Conservation (phyloP, 2,329 filamentous ascomycete genomes). For the Fusarium compactum region DNA sequence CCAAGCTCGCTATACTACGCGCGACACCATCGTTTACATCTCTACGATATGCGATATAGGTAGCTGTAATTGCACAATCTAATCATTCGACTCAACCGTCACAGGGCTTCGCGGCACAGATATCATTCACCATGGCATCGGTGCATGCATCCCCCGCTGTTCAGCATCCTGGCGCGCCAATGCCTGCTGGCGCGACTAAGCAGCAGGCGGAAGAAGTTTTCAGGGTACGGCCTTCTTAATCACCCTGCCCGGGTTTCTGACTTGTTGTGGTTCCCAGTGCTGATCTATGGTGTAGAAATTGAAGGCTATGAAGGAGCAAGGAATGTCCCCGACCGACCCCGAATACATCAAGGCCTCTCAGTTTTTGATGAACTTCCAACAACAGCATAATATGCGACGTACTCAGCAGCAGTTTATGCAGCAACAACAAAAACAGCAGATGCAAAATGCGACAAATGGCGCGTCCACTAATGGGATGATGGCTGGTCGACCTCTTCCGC, state of each 20-base stretch:
- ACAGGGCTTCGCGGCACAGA: constrained; percentile 30
- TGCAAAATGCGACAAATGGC: constrained; percentile 69
- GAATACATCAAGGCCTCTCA: constrained; percentile 87
- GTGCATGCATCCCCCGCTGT: constrained; percentile 79
- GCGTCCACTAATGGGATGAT: constrained; percentile 61
- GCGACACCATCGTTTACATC: constrained; percentile 38
- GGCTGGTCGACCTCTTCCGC: constrained; percentile 56
- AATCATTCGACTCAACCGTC: constrained; percentile 44
- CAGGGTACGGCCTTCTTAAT: constrained; percentile 62
- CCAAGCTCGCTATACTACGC: constrained; percentile 31
- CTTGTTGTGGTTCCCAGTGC: constrained; percentile 15
- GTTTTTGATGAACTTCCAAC: constrained; percentile 78
- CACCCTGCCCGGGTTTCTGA: neutral
- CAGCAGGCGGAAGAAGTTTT: constrained; percentile 83
- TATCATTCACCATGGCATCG: constrained; percentile 76
- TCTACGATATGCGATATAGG: constrained; percentile 56
- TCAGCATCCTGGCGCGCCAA: constrained; percentile 71
- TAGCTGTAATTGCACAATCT: constrained; percentile 46
- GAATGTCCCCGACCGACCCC: constrained; percentile 84
- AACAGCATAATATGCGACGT: constrained; percentile 69
- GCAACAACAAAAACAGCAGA: constrained; percentile 57
- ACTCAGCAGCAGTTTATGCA: constrained; percentile 59
- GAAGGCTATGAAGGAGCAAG: constrained; percentile 87
- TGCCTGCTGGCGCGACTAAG: constrained; percentile 77
- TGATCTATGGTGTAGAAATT: constrained; percentile 73